Evolutionary conservation across 1,139 yeast species (phyloP), one percentile per base, ranked within the genome.

Genomic region (Pichia sp.): DNA sequence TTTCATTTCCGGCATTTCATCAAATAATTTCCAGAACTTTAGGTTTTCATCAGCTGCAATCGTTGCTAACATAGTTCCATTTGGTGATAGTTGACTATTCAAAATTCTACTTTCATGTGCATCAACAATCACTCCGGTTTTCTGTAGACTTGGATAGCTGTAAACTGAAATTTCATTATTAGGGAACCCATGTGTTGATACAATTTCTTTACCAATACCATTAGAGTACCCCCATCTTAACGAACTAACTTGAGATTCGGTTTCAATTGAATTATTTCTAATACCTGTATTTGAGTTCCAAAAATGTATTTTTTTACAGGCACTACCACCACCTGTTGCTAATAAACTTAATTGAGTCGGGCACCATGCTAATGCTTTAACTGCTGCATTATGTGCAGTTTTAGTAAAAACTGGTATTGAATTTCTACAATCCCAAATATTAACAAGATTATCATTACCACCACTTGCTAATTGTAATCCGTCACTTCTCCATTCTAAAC

Each of bases 311-410:
- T 82, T 76, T 58, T 80, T 83, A 64, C 93, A 97, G 25, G 86
- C 77, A 11, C 95, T 81, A 18, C 98, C 98, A 39, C 98, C 98
- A 9, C 98, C 99, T 3, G 96, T 84, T 9, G 97, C 96, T 41
- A 93, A 69, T 41, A 91, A 64, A 49, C 85, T 83, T 26, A 70
- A 66, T 53, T 87, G 93, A 62, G 82, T 82, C 0, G 97, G 98
- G 58, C 95, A 86, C 96, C 96, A 93, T 14, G 93, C 80, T 42
- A 93, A 65, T 1, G 98, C 97, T 63, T 93, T 93, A 14, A 91
- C 96, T 0, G 98, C 98, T 0, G 97, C 96, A 32, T 76, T 80
- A 62, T 91, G 98, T 46, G 78, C 77, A 19, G 82, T 75, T 58
- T 88, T 86, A 18, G 82, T 68, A 60, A 81, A 86, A 48, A 80